Conservation (phyloP, 371 early-diverging fungal genomes). For the Mortierella sp. region DNA sequence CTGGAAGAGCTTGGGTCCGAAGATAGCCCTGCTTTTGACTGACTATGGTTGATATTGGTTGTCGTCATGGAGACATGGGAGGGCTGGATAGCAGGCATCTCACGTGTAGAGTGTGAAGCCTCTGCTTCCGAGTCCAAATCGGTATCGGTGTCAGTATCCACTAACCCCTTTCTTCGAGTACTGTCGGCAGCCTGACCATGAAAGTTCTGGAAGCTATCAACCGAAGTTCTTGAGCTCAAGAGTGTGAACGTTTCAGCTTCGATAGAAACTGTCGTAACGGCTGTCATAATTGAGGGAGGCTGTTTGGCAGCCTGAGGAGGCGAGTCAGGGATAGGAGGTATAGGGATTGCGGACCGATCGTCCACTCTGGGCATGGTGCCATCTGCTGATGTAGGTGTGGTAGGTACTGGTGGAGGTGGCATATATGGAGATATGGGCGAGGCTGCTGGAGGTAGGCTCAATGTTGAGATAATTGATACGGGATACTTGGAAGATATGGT, state of each 20-base stretch:
- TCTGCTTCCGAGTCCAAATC: neutral
- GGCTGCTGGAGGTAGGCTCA: slow-evolving; percentile 42
- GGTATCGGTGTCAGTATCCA: slow-evolving; percentile 26
- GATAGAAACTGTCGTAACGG: slow-evolving; percentile 45
- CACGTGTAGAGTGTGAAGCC: slow-evolving; percentile 5
- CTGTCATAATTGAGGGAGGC: slow-evolving; percentile 23
- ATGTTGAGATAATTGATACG: slow-evolving; percentile 43
- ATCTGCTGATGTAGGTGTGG: slow-evolving; percentile 5
- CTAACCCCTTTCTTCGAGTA: neutral
- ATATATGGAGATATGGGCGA: slow-evolving; percentile 30
- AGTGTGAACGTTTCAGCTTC: slow-evolving; percentile 40
- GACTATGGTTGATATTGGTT: neutral
- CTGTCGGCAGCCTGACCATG: slow-evolving; percentile 19
- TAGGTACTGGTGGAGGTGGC: slow-evolving; percentile 30
- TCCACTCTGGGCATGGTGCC: neutral
- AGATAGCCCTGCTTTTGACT: neutral
- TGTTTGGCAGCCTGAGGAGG: slow-evolving; percentile 16
- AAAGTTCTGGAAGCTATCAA: slow-evolving; percentile 47
- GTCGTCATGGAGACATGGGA: slow-evolving; percentile 33
- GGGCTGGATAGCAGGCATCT: slow-evolving; percentile 14
- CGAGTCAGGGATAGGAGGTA: slow-evolving; percentile 35
- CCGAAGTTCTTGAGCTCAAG: slow-evolving; percentile 40
- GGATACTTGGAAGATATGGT: slow-evolving; percentile 30
- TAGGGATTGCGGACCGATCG: slow-evolving; percentile 2
- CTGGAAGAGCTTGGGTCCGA: neutral